Evolutionary conservation across 495 filamentous ascomycete genomes (phyloP).

Genomic region (Aspergillus coremiiformis): DNA sequence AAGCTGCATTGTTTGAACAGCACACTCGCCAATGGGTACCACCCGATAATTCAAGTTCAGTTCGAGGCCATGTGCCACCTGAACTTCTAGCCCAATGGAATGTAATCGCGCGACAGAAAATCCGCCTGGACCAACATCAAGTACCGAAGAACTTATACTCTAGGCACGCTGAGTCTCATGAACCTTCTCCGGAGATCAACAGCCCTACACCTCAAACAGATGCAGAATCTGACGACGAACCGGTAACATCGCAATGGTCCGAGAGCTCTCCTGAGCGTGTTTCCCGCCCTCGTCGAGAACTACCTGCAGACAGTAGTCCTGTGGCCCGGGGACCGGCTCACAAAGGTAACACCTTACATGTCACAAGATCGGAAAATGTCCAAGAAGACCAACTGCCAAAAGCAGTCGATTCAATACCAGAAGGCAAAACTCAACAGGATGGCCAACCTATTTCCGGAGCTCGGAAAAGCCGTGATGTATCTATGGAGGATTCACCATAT

Average conservation of each 20-base stretch:
- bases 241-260: constrained; percentile 7
- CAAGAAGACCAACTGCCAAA: background rate
- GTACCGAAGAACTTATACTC: background rate
- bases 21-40: constrained; percentile 40
- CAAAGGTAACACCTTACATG: background rate
- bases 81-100: constrained; percentile 31
- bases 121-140: background rate
- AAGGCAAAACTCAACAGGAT: background rate
- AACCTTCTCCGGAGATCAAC: background rate
- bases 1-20: constrained; percentile 51
- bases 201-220: constrained; percentile 4
- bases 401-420: background rate
- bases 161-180: constrained; percentile 1
- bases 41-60: constrained; percentile 17
- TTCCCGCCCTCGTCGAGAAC: constrained; percentile 1
- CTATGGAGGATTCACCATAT: background rate
- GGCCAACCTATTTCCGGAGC: background rate
- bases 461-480: background rate
- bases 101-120: constrained; percentile 26
- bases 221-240: constrained; percentile 10
- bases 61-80: constrained; percentile 31
- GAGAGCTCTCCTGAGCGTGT: constrained; percentile 6
- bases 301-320: constrained; percentile 26
- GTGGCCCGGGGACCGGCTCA: background rate
- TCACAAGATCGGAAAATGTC: background rate